These are phyloP conservation scores for Apocynum venetum DNA, from an alignment of 257 asterid species.

Conservation along the genomic window DNA sequence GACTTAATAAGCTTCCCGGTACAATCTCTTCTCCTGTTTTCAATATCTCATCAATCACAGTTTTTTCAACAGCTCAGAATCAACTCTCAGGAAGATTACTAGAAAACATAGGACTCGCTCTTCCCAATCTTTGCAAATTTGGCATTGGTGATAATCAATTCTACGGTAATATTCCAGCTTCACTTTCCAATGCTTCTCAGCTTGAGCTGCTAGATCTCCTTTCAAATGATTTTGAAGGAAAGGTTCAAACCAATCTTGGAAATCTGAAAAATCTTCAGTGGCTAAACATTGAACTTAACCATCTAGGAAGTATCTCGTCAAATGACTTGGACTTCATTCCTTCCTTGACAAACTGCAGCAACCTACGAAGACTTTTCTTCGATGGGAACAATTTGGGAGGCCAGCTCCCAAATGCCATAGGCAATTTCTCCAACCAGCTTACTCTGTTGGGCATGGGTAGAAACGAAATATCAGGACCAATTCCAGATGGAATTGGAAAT, in stretches of 20 bases:
- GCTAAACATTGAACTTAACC: slow-evolving; percentile 1
- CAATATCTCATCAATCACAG: slow-evolving; percentile 26
- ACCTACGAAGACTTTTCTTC: slow-evolving; percentile 8
- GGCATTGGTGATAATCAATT: slow-evolving; percentile 8
- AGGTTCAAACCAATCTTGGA: slow-evolving; percentile 19
- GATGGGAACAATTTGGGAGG: slow-evolving; percentile 25
- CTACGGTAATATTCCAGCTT: slow-evolving; percentile 21
- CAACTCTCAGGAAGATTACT: slow-evolving; percentile 22
- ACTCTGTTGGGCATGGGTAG: not conserved
- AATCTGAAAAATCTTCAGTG: slow-evolving; percentile 12
- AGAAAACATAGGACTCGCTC: slow-evolving; percentile 10
- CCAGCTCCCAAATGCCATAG: slow-evolving; percentile 26
- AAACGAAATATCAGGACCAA: slow-evolving; percentile 22
- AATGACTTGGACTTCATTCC: slow-evolving; percentile 27
- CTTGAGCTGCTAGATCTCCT: slow-evolving; percentile 10
- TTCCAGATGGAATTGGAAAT: slow-evolving; percentile 28
- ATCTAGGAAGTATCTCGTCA: slow-evolving; percentile 4
- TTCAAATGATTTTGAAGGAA: slow-evolving; percentile 21
- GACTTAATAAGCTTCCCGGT: slow-evolving; percentile 19
- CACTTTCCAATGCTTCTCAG: slow-evolving; percentile 23
- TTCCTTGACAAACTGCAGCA: slow-evolving; percentile 29
- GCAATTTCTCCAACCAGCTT: slow-evolving; percentile 28
- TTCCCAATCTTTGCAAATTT: slow-evolving; percentile 15
- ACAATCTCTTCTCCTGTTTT: slow-evolving; percentile 20
- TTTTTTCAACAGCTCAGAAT: slow-evolving; percentile 5